A percentile compares a stretch with the other conserved stretches of the same genome.
Conservation (phyloP, 2,329 filamentous ascomycete genomes). For the Reticulascus tulasneorum region DNA sequence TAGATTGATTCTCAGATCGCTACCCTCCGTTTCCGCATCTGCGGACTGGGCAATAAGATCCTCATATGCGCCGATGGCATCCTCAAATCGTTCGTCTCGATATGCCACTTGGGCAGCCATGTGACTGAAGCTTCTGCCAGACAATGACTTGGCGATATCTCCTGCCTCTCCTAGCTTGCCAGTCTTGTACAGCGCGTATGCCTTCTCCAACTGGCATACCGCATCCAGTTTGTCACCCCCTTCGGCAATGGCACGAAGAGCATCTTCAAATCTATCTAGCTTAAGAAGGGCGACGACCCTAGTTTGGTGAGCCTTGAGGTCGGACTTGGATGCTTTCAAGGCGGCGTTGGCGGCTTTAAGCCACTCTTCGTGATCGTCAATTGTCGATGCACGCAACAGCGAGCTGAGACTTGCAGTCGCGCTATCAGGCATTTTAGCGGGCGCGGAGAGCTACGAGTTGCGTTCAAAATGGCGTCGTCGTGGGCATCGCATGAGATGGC, state of each 20-base stretch:
- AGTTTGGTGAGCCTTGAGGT: conserved; percentile 60
- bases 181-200: conserved; percentile 81
- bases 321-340: conserved; percentile 56
- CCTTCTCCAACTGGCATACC: conserved; percentile 63
- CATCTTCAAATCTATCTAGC: conserved; percentile 78
- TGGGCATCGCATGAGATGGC: no score
- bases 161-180: conserved; percentile 64
- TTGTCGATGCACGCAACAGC: conserved; percentile 50
- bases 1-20: conserved; percentile 74
- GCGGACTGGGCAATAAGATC: conserved; percentile 46
- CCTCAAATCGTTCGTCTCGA: conserved; percentile 67
- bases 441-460: neutral
- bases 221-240: conserved; percentile 58
- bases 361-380: conserved; percentile 70
- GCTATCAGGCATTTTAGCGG: conserved; percentile 33
- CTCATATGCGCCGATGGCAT: conserved; percentile 61
- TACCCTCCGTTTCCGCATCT: conserved; percentile 52
- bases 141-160: conserved; percentile 28
- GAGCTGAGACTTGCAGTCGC: conserved; percentile 48
- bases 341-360: conserved; percentile 61
- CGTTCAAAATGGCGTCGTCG: no score
- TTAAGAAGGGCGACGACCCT: conserved; percentile 73
- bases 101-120: conserved; percentile 67
- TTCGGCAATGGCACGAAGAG: conserved; percentile 63
- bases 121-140: conserved; percentile 41